phyloP scores from a whole-genome alignment of 768 basidiomycete genomes.

The Leccinum boreale region DNA sequence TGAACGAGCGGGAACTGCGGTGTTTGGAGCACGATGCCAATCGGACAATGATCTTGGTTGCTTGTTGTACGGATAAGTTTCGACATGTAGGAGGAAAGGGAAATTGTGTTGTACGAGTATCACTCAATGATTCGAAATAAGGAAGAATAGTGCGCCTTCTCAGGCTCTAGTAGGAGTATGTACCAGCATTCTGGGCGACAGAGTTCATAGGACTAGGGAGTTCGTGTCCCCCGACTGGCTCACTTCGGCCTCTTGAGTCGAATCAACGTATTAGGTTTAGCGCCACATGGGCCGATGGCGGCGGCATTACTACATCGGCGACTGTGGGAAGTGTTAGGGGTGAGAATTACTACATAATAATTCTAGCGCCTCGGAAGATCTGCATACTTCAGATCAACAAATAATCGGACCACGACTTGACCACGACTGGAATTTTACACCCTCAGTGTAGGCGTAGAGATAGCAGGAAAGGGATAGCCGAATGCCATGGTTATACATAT shows the following conservation, averaged over 20 bases:
- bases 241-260: too few species aligned
- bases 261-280: neutral
- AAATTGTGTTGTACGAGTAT: too few species aligned
- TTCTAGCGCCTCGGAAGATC: neutral
- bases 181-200: too few species aligned
- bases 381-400: neutral
- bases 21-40: neutral
- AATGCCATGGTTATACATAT: neutral
- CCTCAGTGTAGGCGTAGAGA: neutral
- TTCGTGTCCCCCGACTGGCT: too few species aligned
- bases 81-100: neutral
- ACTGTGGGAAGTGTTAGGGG: too few species aligned
- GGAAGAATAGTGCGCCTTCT: too few species aligned
- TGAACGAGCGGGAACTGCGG: neutral
- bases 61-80: constrained; percentile 5
- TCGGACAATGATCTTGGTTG: neutral
- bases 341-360: too few species aligned
- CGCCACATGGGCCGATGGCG: neutral
- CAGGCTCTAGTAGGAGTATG: too few species aligned
- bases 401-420: neutral
- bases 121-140: too few species aligned
- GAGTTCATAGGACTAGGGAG: too few species aligned
- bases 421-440: too few species aligned
- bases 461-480: too few species aligned
- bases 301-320: neutral